Evolutionary conservation across 2,329 filamentous ascomycete species (phyloP).

Genomic region (Esteya vermicola): DNA sequence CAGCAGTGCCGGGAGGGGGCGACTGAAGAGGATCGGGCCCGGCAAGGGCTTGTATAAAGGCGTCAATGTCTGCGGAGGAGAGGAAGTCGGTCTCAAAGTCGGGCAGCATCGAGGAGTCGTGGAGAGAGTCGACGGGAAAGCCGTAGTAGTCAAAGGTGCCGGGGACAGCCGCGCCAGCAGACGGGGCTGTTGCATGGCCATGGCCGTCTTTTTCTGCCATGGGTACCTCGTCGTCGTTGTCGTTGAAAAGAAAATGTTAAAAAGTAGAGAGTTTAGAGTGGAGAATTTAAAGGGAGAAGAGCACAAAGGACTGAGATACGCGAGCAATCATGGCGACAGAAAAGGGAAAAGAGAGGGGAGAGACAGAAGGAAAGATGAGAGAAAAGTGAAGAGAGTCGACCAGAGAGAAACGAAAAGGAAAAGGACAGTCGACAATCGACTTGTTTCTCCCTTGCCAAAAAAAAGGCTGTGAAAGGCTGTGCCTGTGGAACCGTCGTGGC

Average conservation of each 20-base stretch:
- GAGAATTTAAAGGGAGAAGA: no score
- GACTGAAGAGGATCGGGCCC: slow-evolving; percentile 63
- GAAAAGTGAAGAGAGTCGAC: not conserved
- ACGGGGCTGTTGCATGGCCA: not conserved
- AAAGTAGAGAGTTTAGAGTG: no score
- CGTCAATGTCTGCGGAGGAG: slow-evolving; percentile 52
- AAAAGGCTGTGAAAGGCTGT: no score
- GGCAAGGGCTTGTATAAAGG: slow-evolving; percentile 70
- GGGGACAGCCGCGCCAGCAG: not conserved
- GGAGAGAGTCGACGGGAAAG: slow-evolving; percentile 44
- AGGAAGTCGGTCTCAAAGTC: slow-evolving; percentile 71
- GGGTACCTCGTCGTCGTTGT: no score
- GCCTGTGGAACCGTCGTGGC: no score
- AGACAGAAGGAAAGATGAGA: not conserved
- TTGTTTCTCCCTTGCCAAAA: no score
- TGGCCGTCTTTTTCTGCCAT: not conserved
- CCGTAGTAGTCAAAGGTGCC: slow-evolving; percentile 32
- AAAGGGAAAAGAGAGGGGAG: no score
- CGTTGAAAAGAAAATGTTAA: no score
- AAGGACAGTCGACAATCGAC: no score
- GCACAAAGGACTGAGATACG: no score
- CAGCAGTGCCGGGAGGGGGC: slow-evolving; percentile 15
- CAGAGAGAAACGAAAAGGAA: not conserved
- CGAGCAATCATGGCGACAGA: no score
- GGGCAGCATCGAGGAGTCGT: slow-evolving; percentile 58